phyloP scores from a whole-genome alignment of 768 basidiomycete genomes.

The Ephemerocybe angulata region DNA sequence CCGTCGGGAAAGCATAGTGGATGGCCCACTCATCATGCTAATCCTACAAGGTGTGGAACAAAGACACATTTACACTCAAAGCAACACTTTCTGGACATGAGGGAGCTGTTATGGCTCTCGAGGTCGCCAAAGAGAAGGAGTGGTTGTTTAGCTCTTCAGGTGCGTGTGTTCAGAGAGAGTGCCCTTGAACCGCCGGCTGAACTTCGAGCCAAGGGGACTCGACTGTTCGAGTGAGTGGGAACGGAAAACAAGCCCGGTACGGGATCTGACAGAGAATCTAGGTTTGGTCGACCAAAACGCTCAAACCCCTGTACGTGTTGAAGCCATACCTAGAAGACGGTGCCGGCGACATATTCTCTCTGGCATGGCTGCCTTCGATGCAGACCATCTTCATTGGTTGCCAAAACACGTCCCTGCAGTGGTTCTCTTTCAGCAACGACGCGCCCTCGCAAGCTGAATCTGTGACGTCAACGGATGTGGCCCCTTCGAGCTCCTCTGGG shows the following conservation, averaged over 20 bases:
- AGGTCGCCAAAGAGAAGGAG: conserved; percentile 66
- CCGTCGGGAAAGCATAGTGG: neutral
- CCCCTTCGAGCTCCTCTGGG: conserved; percentile 24
- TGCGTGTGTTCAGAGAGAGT: conserved; percentile 26
- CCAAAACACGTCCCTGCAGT: conserved; percentile 91
- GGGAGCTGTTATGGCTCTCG: conserved; percentile 78
- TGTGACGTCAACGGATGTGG: conserved; percentile 15
- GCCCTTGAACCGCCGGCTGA: neutral
- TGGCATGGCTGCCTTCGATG: conserved; percentile 68
- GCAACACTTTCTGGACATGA: conserved; percentile 75
- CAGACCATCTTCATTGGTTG: conserved; percentile 83
- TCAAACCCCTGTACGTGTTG: conserved; percentile 67
- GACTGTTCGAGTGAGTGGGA: conserved; percentile 65
- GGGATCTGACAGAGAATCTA: conserved; percentile 25
- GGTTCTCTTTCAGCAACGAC: conserved; percentile 57
- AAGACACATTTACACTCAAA: conserved; percentile 62
- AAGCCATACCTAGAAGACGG: conserved; percentile 75
- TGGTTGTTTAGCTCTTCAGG: conserved; percentile 93
- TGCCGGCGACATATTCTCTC: conserved; percentile 84
- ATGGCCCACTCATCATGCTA: neutral
- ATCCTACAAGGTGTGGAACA: conserved; percentile 75
- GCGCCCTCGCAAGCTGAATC: conserved; percentile 13
- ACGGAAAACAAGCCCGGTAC: neutral
- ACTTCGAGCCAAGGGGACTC: conserved; percentile 56
- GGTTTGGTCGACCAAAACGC: conserved; percentile 78